A percentile compares a stretch with the other conserved stretches of the same genome.
These are phyloP conservation scores for Nymphaea thermarum DNA, from an alignment of 164 flowering plant genomes.

Conservation along the genomic window DNA sequence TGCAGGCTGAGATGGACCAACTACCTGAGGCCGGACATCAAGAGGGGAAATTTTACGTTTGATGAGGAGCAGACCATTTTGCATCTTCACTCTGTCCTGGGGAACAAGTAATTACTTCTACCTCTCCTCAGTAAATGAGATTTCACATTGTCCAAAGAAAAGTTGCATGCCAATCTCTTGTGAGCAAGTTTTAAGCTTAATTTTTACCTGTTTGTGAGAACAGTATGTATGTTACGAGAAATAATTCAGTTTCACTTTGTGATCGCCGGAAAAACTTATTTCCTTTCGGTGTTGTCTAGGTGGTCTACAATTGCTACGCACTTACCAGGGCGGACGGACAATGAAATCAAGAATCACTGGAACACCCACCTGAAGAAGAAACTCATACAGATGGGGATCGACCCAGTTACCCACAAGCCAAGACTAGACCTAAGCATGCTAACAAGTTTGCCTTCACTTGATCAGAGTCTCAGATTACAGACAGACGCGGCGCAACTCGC, in stretches of 20 bases:
- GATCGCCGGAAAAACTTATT: neutral
- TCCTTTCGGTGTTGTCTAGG: slow-evolving; percentile 16
- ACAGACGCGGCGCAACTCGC: slow-evolving; percentile 36
- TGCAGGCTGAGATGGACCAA: slow-evolving; percentile 54
- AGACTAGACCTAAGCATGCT: slow-evolving; percentile 37
- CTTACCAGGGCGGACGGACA: slow-evolving; percentile 63
- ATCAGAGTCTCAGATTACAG: slow-evolving; percentile 31
- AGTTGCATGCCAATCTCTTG: no score
- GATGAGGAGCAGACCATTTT: slow-evolving; percentile 47
- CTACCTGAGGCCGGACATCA: slow-evolving; percentile 47
- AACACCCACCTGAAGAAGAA: slow-evolving; percentile 64
- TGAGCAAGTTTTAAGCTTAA: no score
- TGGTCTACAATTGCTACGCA: slow-evolving; percentile 69
- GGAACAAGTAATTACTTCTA: slow-evolving; percentile 40
- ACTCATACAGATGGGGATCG: slow-evolving; percentile 50
- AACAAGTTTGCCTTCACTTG: slow-evolving; percentile 28
- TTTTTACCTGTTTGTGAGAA: no score
- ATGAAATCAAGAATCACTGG: slow-evolving; percentile 67
- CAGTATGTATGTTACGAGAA: no score
- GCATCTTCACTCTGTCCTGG: slow-evolving; percentile 51
- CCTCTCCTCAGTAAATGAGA: neutral
- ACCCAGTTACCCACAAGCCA: slow-evolving; percentile 58
- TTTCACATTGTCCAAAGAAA: no score
- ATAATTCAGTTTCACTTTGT: no score
- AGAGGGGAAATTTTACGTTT: slow-evolving; percentile 45